Evolutionary conservation across 2,329 filamentous ascomycete genomes (phyloP).

Genomic region (Aspergillus fumigatus): DNA sequence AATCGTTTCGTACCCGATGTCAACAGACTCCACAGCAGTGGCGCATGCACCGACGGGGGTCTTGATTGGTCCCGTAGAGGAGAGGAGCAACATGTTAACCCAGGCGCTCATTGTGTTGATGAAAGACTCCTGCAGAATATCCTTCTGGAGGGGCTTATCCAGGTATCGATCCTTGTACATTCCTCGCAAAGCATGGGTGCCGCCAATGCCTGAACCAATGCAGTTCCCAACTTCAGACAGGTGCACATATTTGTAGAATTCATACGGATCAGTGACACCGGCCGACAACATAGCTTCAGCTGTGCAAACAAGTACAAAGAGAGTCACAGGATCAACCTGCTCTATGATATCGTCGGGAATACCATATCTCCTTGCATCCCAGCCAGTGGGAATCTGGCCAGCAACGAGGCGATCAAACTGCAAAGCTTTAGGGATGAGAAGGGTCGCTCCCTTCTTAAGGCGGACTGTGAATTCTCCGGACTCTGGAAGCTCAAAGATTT

Average conservation of each 20-base stretch:
- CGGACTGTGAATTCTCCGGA: slow-evolving; percentile 92
- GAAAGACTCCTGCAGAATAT: slow-evolving; percentile 98
- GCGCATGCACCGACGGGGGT: slow-evolving; percentile 97
- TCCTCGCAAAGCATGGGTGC: slow-evolving; percentile 81
- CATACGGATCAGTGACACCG: slow-evolving; percentile 97
- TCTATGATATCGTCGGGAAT: slow-evolving; percentile 96
- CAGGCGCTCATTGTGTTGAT: slow-evolving; percentile 99
- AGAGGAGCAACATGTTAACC: slow-evolving; percentile 98
- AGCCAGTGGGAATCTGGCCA: slow-evolving; percentile 93
- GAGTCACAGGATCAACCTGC: slow-evolving; percentile 92
- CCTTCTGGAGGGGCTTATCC: slow-evolving; percentile 96
- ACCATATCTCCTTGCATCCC: slow-evolving; percentile 95
- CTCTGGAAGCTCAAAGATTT: slow-evolving; percentile 91
- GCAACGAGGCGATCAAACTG: slow-evolving; percentile 96
- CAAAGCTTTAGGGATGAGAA: slow-evolving; percentile 95
- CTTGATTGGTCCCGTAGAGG: slow-evolving; percentile 96
- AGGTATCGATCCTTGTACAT: slow-evolving; percentile 99
- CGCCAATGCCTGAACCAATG: slow-evolving; percentile 96
- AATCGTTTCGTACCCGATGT: slow-evolving; percentile 97
- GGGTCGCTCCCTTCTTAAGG: slow-evolving; percentile 88
- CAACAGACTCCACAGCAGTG: slow-evolving; percentile 93
- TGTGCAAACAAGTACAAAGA: slow-evolving; percentile 91
- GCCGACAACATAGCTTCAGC: slow-evolving; percentile 85
- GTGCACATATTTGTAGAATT: slow-evolving; percentile 99
- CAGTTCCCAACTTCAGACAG: slow-evolving; percentile 98